Evolutionary conservation across 2,329 filamentous ascomycete genomes (phyloP).

Genomic region (Colletotrichum sp.): DNA sequence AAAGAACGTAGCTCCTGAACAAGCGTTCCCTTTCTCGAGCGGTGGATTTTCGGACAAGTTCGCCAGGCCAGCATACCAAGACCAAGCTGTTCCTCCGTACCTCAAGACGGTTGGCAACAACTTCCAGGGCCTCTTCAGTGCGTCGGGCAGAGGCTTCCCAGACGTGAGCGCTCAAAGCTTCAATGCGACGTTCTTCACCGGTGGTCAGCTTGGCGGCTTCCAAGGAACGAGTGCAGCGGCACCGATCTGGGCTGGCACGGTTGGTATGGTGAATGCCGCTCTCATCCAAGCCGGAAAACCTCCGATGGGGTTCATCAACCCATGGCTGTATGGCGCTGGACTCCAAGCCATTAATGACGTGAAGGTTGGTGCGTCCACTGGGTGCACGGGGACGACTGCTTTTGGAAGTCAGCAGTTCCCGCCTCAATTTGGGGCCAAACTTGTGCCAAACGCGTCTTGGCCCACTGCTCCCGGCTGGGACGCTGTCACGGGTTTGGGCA

Average conservation of each 20-base stretch:
- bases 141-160: constrained; percentile 60
- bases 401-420: constrained; percentile 4
- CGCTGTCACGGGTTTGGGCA: constrained; percentile 46
- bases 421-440: constrained; percentile 27
- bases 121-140: constrained; percentile 53
- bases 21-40: constrained; percentile 54
- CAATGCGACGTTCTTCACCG: constrained; percentile 27
- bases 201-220: constrained; percentile 22
- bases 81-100: constrained; percentile 50
- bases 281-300: constrained; percentile 57
- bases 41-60: constrained; percentile 56
- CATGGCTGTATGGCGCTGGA: constrained; percentile 57
- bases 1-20: constrained; percentile 52
- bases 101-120: constrained; percentile 43
- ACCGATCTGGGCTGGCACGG: constrained; percentile 66
- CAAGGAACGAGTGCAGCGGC: constrained; percentile 53
- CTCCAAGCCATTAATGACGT: constrained; percentile 39
- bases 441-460: constrained; percentile 31
- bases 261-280: constrained; percentile 68
- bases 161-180: constrained; percentile 56
- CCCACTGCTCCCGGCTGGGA: constrained; percentile 37
- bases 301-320: constrained; percentile 65
- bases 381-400: constrained; percentile 32
- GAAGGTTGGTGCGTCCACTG: constrained; percentile 33
- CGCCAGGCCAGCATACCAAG: constrained; percentile 45